Evolutionary conservation across 306 rosid genomes (phyloP).

Genomic region (Begonia masoniana): DNA sequence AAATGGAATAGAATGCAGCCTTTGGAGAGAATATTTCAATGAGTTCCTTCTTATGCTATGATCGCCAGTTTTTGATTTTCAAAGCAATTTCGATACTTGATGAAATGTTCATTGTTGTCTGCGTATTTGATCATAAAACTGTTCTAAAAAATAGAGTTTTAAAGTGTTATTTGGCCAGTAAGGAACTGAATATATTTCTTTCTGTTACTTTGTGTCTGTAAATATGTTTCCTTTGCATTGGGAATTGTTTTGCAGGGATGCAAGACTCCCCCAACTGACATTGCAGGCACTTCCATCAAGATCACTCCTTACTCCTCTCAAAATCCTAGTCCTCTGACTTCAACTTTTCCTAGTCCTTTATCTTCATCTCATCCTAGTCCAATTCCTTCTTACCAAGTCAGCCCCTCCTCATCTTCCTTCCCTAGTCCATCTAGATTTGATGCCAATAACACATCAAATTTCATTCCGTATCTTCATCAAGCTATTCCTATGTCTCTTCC

Average conservation of each 20-base stretch:
- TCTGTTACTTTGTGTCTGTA: too few species aligned
- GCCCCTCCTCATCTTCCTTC: constrained; percentile 72
- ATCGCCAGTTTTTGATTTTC: too few species aligned
- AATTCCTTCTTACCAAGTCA: constrained; percentile 70
- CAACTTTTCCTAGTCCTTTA: constrained; percentile 39
- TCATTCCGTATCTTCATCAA: constrained; percentile 36
- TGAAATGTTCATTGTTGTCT: too few species aligned
- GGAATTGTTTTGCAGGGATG: constrained; percentile 30
- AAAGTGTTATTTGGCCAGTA: too few species aligned
- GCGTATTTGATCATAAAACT: too few species aligned
- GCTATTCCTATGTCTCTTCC: constrained; percentile 59
- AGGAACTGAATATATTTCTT: too few species aligned
- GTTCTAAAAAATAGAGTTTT: too few species aligned
- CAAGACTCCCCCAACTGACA: constrained; percentile 35
- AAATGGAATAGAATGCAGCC: too few species aligned
- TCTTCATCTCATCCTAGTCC: constrained; percentile 13
- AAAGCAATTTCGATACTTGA: too few species aligned
- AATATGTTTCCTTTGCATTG: too few species aligned
- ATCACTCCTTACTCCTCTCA: constrained; percentile 47
- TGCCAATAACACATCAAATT: constrained; percentile 32
- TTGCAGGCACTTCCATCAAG: constrained; percentile 40
- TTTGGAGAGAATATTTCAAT: too few species aligned
- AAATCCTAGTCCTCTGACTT: constrained; percentile 62
- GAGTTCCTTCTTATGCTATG: too few species aligned
- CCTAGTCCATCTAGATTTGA: constrained; percentile 67